Evolutionary conservation across 345 rosid genomes (phyloP), one percentile per base, ranked within the genome.

Genomic region (Eucalyptus urophylla): DNA sequence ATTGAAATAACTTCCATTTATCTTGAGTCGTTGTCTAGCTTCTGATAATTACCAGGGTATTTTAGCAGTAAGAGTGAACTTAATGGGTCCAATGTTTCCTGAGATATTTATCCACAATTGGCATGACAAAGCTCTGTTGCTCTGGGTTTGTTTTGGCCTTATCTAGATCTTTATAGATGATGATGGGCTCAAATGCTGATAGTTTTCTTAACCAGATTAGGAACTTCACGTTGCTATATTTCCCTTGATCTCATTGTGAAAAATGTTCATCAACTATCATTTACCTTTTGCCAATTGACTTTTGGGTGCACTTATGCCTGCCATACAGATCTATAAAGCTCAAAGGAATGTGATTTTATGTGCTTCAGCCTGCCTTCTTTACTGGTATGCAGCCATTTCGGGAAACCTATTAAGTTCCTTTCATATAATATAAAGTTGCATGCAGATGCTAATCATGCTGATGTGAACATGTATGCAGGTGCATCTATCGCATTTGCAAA

Each of bases 301-400:
- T 88, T 47, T 88, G 81, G 50, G 53, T 50, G 86, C 14, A 6
- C 53, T n/a, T 24, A 62, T 43, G 88, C 7, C 14, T 50, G 4
- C 29, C 88, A 33, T 92, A 91, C 94, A 97, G 99, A 91, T 96
- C 69, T 97, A 94, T 92, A 97, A 97, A 94, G 93, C 99, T 92
- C 96, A 97, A 92, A 93, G 97, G 92, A 97, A 97, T 86, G 96
- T 94, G 89, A 93, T 97, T 89, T 91, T 97, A 14, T 96, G 99
- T 89, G 94, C 92, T 67, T 90, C 98, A 67, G 97, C 98, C 86
- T 95, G 97, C 91, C 90, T 97, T 86, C 97, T 97, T 65, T 97
- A 97, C 90, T 97, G 99, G 99, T 97, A 94, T 22, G 89, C 25
- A 60, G 50, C 8, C 21, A 37, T 33, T 12, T 53, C 4, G 8